Evolutionary conservation across 1,284 basidiomycete species (phyloP), one percentile per base, ranked within the genome.

Genomic region (Cutaneotrichosporon arboriforme): DNA sequence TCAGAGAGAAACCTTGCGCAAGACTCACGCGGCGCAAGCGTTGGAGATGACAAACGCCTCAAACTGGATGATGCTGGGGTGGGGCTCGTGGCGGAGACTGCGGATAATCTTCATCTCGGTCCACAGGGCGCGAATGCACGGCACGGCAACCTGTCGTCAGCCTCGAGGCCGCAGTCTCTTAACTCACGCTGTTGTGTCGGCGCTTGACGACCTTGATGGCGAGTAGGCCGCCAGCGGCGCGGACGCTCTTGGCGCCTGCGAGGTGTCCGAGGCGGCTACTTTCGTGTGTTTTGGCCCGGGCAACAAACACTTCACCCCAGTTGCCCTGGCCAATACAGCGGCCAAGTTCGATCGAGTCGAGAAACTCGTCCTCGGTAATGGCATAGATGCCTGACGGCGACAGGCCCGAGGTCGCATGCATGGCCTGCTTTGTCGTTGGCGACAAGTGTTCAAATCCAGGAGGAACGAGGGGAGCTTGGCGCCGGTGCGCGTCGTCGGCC

Each of bases 81-180:
- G 91, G 8, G 85, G 83, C 65, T 90, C 85, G 46, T 83, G 76
- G 73, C 86, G 86, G 69, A 94, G 83, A 12, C 83, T 78, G 60
- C 86, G 81, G 59, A 93, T 84, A 60, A 92, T 86, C 80, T 91
- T 91, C 89, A 92, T 91, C 78, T 93, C 90, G 68, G 90, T 90
- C 89, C 88, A 93, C 76, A 93, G 78, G 48, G 90, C 90, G 63
- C 84, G 80, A 51, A 96, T 86, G 52, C 91, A 82, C 34, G 52
- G 51, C 5, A 39, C 33, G n/a, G 49, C 36, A 13, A 46, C 43
- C 57, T 59, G 51, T 4, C 40, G 36, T 21, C 22, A 43, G 37
- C 20, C 41, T 34, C 23, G 38, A 31, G 17, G 20, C 20, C 8
- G 10, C 8, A 35, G 13, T 10, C n/a, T 35, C 22, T 26, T 9